Conservation (phyloP, 106 monocot species). For the Hemerocallis citrina region DNA sequence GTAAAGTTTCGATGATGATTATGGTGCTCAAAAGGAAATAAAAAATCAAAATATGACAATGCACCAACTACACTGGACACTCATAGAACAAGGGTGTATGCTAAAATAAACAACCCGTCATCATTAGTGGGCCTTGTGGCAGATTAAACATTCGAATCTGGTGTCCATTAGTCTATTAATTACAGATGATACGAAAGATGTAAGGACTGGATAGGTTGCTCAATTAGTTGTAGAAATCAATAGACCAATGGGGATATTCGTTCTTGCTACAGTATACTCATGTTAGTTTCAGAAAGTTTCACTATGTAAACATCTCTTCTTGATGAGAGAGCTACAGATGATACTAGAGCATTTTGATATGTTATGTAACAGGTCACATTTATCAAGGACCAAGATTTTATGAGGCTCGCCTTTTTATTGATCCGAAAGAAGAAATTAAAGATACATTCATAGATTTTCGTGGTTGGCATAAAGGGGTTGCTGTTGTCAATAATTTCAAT, state of each 20-base stretch:
- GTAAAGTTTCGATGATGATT: too few species aligned
- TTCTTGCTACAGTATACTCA: neutral
- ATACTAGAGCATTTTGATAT: neutral
- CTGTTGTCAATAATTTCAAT: conserved; percentile 94
- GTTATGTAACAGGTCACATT: conserved; percentile 22
- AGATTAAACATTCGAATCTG: too few species aligned
- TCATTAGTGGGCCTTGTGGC: too few species aligned
- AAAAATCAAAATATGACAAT: too few species aligned
- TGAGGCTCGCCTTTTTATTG: conserved; percentile 55
- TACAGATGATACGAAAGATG: too few species aligned
- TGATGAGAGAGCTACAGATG: neutral
- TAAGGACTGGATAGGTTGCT: too few species aligned
- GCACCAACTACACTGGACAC: too few species aligned
- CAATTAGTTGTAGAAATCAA: too few species aligned
- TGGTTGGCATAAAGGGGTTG: conserved; percentile 93
- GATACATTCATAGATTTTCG: conserved; percentile 84
- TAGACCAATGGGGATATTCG: neutral
- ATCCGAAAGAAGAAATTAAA: conserved; percentile 30
- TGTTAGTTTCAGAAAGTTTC: neutral
- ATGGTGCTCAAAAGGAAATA: too few species aligned
- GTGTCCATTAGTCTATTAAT: too few species aligned
- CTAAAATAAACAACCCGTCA: too few species aligned
- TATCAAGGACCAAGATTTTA: conserved; percentile 57
- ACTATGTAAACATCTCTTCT: neutral
- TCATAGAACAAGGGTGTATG: too few species aligned